These are phyloP conservation scores for Nitzschia putrida DNA, from an alignment of 108 stramenopile species.

Conservation along the genomic window DNA sequence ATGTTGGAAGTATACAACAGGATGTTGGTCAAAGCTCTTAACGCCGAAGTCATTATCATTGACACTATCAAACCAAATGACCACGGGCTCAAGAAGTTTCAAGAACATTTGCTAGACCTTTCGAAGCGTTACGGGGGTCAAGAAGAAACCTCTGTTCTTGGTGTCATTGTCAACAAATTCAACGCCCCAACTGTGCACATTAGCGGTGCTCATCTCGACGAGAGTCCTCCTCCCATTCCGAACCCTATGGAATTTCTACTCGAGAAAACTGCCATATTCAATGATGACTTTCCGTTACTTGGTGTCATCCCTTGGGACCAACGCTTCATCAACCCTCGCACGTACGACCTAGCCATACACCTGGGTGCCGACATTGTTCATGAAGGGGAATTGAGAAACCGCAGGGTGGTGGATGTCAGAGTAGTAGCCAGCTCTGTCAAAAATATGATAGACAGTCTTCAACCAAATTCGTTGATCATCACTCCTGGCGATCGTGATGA, in stretches of 20 bases:
- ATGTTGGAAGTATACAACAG: constrained; percentile 21
- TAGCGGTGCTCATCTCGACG: background rate
- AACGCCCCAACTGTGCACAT: constrained; percentile 19
- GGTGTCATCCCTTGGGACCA: constrained; percentile 28
- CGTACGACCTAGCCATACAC: constrained; percentile 10
- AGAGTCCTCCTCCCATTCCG: background rate
- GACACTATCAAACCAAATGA: constrained; percentile 2
- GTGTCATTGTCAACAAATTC: constrained; percentile 33
- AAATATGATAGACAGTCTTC: constrained; percentile 14
- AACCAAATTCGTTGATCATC: constrained; percentile 7
- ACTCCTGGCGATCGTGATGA: constrained; percentile 27
- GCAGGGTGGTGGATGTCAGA: constrained; percentile 13
- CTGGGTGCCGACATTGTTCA: constrained; percentile 6
- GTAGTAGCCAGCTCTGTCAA: constrained; percentile 16
- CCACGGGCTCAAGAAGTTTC: background rate
- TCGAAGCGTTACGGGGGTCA: constrained; percentile 17
- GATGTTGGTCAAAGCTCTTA: constrained; percentile 19
- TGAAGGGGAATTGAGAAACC: constrained; percentile 19
- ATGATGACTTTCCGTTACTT: constrained; percentile 6
- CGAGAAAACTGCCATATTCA: constrained; percentile 1
- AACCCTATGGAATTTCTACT: constrained; percentile 1
- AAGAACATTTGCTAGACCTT: constrained; percentile 1
- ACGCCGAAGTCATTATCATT: constrained; percentile 32
- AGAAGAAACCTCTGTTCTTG: constrained; percentile 12
- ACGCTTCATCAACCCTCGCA: constrained; percentile 12